These are phyloP conservation scores for Ogataea populi-albae DNA, from an alignment of 805 yeast genomes.

Conservation along the genomic window DNA sequence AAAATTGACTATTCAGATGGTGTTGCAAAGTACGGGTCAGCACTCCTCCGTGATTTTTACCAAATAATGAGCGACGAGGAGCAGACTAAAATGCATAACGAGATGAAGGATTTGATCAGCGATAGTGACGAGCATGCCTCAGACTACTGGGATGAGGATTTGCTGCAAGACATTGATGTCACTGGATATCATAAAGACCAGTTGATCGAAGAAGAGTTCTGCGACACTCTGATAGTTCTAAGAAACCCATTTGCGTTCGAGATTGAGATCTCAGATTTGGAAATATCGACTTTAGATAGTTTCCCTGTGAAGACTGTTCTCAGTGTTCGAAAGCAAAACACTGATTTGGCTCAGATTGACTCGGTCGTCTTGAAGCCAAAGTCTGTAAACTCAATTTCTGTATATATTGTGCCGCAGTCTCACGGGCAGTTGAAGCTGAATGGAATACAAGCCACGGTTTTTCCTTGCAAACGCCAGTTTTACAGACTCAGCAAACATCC, in stretches of 20 bases:
- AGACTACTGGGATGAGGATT: constrained; percentile 71
- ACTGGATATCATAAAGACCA: constrained; percentile 11
- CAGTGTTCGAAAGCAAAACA: constrained; percentile 17
- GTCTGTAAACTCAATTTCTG: constrained; percentile 36
- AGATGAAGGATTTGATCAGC: constrained; percentile 31
- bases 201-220: constrained; percentile 60
- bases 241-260: constrained; percentile 84
- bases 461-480: constrained; percentile 46
- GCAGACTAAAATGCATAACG: constrained; percentile 42
- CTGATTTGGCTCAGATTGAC: constrained; percentile 13
- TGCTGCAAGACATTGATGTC: constrained; percentile 33
- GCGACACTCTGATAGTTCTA: constrained; percentile 52
- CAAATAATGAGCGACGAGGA: constrained; percentile 56
- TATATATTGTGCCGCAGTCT: constrained; percentile 47
- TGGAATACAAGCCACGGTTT: constrained; percentile 51
- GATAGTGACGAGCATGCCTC: constrained; percentile 8
- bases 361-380: constrained; percentile 37
- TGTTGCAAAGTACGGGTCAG: constrained; percentile 45
- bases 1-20: constrained; percentile 45
- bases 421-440: constrained; percentile 48
- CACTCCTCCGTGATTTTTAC: constrained; percentile 54
- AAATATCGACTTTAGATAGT: constrained; percentile 31
- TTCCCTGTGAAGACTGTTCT: constrained; percentile 29
- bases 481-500: constrained; percentile 28
- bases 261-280: constrained; percentile 52